These are phyloP conservation scores for Candida sakaeoensis DNA, from an alignment of 805 yeast species.

Conservation along the genomic window DNA sequence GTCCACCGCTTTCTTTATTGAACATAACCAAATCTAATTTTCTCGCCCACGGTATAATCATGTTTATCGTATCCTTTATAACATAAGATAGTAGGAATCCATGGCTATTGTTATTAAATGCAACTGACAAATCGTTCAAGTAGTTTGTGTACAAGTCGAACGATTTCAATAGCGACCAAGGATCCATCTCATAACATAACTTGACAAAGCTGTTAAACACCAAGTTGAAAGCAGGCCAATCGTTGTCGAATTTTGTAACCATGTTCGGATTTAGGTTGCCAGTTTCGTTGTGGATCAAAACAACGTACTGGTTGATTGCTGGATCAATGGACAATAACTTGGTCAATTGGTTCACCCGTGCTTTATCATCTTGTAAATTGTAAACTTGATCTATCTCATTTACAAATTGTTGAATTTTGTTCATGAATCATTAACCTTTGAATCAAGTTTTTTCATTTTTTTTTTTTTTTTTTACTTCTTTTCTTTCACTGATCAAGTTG, in stretches of 20 bases:
- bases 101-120: conserved; percentile 44
- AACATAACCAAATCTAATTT: conserved; percentile 39
- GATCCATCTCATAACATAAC: conserved; percentile 49
- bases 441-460: background rate
- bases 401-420: conserved; percentile 3
- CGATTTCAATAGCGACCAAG: conserved; percentile 48
- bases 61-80: conserved; percentile 33
- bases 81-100: conserved; percentile 35
- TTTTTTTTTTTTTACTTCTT: conserved; percentile 1
- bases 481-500: background rate
- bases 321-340: conserved; percentile 24
- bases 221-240: conserved; percentile 47
- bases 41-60: conserved; percentile 43
- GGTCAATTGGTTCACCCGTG: conserved; percentile 18
- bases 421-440: conserved; percentile 1
- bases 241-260: conserved; percentile 24
- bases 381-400: conserved; percentile 7
- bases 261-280: conserved; percentile 10
- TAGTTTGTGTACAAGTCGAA: conserved; percentile 51
- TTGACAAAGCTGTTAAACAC: conserved; percentile 43
- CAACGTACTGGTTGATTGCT: conserved; percentile 22
- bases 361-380: conserved; percentile 4
- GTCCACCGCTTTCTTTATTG: conserved; percentile 35
- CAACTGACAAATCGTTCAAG: conserved; percentile 44
- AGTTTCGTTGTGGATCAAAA: conserved; percentile 18